Evolutionary conservation across 169 alveolate genomes (phyloP).

Genomic region (Pseudocohnilembus persalinus): DNA sequence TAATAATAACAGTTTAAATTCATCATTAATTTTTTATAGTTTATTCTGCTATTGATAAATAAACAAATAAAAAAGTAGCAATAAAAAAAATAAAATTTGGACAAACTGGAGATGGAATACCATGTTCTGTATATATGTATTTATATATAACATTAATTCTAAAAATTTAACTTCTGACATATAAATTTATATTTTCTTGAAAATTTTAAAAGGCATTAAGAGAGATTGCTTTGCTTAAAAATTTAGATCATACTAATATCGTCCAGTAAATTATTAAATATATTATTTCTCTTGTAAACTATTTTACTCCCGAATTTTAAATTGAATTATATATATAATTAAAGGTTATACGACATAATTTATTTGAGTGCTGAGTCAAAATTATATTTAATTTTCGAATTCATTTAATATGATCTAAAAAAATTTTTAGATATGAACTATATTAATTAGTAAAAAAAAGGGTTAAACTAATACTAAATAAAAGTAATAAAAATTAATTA

Average conservation of each 20-base stretch:
- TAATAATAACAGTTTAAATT: background rate
- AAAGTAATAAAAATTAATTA: too few species aligned
- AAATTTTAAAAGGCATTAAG: constrained; percentile 81
- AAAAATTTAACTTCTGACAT: constrained; percentile 15
- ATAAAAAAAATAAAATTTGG: constrained; percentile 80
- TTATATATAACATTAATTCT: background rate
- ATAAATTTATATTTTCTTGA: constrained; percentile 86
- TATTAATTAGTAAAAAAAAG: constrained; percentile 55
- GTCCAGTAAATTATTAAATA: constrained; percentile 46
- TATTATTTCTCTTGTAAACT: background rate
- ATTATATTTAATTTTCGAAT: constrained; percentile 66
- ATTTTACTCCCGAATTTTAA: background rate
- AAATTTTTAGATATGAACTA: constrained; percentile 48
- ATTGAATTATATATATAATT: constrained; percentile 9
- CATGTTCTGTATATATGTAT: background rate
- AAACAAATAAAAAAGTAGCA: constrained; percentile 92
- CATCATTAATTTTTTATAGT: constrained; percentile 60
- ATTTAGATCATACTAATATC: constrained; percentile 72
- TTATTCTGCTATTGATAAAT: constrained; percentile 77
- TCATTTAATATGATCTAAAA: constrained; percentile 65
- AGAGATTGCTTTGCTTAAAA: constrained; percentile 77
- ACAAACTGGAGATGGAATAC: constrained; percentile 21
- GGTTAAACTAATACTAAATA: background rate
- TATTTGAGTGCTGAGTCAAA: constrained; percentile 57
- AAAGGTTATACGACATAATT: constrained; percentile 48